Percentiles rank a stretch among this genome's conserved stretches.
Evolutionary conservation across 2,329 filamentous ascomycete species (phyloP).

Genomic region (Pyricularia grisea): DNA sequence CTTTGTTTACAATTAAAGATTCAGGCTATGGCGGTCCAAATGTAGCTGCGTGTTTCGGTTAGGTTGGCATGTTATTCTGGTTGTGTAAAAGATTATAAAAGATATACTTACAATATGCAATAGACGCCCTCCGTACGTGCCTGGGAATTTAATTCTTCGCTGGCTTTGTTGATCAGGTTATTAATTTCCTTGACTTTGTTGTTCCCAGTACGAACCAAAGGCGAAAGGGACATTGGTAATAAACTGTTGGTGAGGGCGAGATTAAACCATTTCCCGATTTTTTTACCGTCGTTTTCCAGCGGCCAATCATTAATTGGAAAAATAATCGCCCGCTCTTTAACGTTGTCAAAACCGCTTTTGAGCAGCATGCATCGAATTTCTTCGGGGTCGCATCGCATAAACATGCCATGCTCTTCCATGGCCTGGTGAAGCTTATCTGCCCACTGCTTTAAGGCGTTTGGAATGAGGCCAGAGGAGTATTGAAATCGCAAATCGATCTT

Average conservation of each 20-base stretch:
- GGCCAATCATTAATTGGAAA: slow-evolving; percentile 71
- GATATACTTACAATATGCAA: slow-evolving; percentile 60
- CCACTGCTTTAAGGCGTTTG: slow-evolving; percentile 54
- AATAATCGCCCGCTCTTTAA: slow-evolving; percentile 59
- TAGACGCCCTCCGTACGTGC: slow-evolving; percentile 41
- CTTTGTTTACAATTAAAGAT: background rate
- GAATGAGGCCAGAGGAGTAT: slow-evolving; percentile 56
- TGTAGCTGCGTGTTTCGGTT: background rate
- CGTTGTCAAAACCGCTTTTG: slow-evolving; percentile 68
- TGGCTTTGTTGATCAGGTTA: slow-evolving; percentile 52
- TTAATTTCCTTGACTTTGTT: slow-evolving; percentile 54
- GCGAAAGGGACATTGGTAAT: slow-evolving; percentile 62
- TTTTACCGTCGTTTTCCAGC: slow-evolving; percentile 50
- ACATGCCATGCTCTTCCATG: slow-evolving; percentile 54
- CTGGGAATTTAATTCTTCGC: slow-evolving; percentile 60
- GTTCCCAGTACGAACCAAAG: slow-evolving; percentile 55
- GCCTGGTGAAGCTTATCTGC: slow-evolving; percentile 57
- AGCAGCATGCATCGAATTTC: slow-evolving; percentile 52
- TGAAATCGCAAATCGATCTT: slow-evolving; percentile 78
- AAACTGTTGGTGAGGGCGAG: slow-evolving; percentile 64
- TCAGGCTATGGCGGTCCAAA: background rate
- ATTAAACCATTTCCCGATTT: slow-evolving; percentile 77
- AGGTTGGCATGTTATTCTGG: background rate
- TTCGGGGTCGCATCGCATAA: slow-evolving; percentile 48
- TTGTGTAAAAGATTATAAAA: background rate